Conservation (phyloP, 192 early-diverging fungal species). For the Coemansia sp. region DNA sequence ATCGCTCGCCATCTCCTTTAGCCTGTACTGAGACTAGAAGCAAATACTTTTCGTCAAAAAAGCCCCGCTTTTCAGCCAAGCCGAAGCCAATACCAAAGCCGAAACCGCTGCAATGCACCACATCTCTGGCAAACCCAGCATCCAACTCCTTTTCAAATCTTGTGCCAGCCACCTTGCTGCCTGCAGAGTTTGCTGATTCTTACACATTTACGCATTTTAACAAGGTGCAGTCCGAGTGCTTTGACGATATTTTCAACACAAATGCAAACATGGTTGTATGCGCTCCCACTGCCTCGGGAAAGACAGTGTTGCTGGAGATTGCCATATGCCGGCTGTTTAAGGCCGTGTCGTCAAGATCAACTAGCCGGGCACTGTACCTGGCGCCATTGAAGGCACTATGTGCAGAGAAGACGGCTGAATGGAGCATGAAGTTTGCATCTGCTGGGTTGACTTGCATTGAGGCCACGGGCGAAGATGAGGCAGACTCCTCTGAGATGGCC, state of each 20-base stretch:
- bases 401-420: constrained; percentile 59
- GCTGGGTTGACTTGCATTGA: constrained; percentile 51
- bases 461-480: constrained; percentile 51
- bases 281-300: constrained; percentile 70
- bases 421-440: constrained; percentile 50
- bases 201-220: constrained; percentile 38
- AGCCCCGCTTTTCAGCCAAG: neutral
- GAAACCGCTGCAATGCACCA: neutral
- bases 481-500: neutral
- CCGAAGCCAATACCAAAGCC: neutral
- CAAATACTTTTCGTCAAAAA: constrained; percentile 10
- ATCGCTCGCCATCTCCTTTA: neutral
- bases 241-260: constrained; percentile 8
- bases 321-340: constrained; percentile 29
- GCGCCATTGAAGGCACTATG: constrained; percentile 68
- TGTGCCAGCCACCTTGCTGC: constrained; percentile 4
- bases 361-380: constrained; percentile 57
- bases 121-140: neutral
- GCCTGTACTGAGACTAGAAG: neutral
- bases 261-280: constrained; percentile 25
- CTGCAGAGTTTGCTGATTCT: constrained; percentile 3
- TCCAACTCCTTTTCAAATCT: neutral
- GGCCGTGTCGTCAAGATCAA: neutral
- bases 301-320: constrained; percentile 64
- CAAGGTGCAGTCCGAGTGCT: constrained; percentile 28